Base-by-base conservation (phyloP, 2,329 filamentous ascomycete species). In the Trichoderma harzianum region DNA sequence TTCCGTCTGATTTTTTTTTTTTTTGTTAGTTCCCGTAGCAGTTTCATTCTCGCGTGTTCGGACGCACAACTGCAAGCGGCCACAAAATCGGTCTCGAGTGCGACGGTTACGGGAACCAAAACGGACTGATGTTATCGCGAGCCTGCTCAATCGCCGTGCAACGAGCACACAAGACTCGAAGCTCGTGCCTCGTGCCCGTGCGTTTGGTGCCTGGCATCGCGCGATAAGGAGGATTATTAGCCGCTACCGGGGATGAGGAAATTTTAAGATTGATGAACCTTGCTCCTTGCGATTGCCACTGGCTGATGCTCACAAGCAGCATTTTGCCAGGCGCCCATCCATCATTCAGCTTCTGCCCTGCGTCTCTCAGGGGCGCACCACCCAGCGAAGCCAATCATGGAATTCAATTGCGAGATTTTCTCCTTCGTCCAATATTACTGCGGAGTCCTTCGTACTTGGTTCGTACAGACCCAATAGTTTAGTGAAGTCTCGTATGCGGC, bases 141-240 rank as follows among this genome's bases (percentile, higher is more conserved):
- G 39, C 36, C 57, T n/a, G 39, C 66, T 34, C 32, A 34, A 69
- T 69, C 66, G 66, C 39, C 39, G 67, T 62, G 67, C 30, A 30
- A 69, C 67, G 26, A 51, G 14, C 24, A 62, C 67, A 62, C 66
- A 62, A 53, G 57, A 60, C 65, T 57, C 65, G 65, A 58, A 30
- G 24, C 64, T 39, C 64, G 64, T 55, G 24, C n/a, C 28, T 21
- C 28, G 60, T 32, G 32, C 26, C 57, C 24, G 57, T 32, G 57
- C 30, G 28, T 55, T 58, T 64, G 60, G 55, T 58, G 55, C 57
- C 55, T 68, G 55, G 65, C 55, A 69, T 51, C 43, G 67, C 53
- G 55, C 67, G 67, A 69, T 69, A 62, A 69, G 67, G 57, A 62
- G 67, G 21, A 62, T 67, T 67, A 24, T 43, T 67, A 58, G 67